Evolutionary conservation across 495 filamentous ascomycete species (phyloP).

Genomic region (Daldinia bambusicola): DNA sequence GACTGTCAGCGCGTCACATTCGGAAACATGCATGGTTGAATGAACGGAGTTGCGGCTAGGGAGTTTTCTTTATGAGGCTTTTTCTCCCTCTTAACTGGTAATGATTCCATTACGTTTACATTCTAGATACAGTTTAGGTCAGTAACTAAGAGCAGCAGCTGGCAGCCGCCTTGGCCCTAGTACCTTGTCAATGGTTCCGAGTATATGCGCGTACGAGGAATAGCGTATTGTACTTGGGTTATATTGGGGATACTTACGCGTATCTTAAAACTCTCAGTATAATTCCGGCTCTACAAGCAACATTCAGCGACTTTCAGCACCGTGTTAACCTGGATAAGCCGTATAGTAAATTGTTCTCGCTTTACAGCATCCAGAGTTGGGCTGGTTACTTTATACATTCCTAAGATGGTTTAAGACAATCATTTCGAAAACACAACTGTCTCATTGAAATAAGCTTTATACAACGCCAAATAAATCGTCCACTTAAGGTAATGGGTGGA

Average conservation of each 20-base stretch:
- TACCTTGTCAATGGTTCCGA: neutral
- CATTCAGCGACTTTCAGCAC: too few species aligned
- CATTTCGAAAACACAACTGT: too few species aligned
- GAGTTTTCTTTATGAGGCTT: constrained; percentile 31
- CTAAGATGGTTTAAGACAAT: too few species aligned
- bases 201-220: neutral
- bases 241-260: neutral
- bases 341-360: too few species aligned
- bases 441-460: too few species aligned
- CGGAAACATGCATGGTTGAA: neutral
- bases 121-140: constrained; percentile 13
- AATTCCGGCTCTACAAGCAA: too few species aligned
- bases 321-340: too few species aligned
- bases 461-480: too few species aligned
- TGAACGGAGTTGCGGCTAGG: constrained; percentile 3
- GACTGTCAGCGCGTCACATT: neutral
- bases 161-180: neutral
- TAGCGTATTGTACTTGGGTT: neutral
- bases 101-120: constrained; percentile 40
- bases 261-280: too few species aligned
- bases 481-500: too few species aligned
- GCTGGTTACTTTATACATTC: too few species aligned
- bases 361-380: too few species aligned
- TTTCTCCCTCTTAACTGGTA: neutral
- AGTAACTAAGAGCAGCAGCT: neutral